A percentile compares a stretch with the other conserved stretches of the same genome.
Evolutionary conservation across 2,329 filamentous ascomycete genomes (phyloP).

Genomic region (Fusarium multiceps): DNA sequence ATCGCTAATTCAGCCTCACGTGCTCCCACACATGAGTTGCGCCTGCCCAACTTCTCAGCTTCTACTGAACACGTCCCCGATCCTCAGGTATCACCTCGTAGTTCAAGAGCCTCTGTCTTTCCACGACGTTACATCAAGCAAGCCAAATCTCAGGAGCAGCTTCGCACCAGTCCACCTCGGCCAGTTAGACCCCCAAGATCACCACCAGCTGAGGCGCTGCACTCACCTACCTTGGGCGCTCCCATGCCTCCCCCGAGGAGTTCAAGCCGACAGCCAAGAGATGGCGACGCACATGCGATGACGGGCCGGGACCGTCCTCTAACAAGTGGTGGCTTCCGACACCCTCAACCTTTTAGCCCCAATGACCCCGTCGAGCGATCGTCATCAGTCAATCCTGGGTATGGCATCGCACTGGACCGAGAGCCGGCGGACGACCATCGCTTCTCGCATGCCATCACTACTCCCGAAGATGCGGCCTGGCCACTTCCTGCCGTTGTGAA

Average conservation of each 20-base stretch:
- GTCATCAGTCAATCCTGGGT: conserved; percentile 28
- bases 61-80: conserved; percentile 34
- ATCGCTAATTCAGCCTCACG: conserved; percentile 55
- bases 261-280: conserved; percentile 65
- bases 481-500: conserved; percentile 47
- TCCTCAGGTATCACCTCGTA: conserved; percentile 28
- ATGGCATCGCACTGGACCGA: conserved; percentile 15
- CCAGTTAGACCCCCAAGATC: conserved; percentile 58
- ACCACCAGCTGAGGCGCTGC: conserved; percentile 39
- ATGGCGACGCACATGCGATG: conserved; percentile 53
- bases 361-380: conserved; percentile 38
- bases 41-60: conserved; percentile 60
- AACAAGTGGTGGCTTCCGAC: conserved; percentile 59
- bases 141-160: conserved; percentile 62
- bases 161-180: conserved; percentile 60
- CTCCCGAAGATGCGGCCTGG: conserved; percentile 58
- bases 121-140: conserved; percentile 56
- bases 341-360: conserved; percentile 56
- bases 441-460: conserved; percentile 56
- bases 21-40: conserved; percentile 53
- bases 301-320: conserved; percentile 56
- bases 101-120: conserved; percentile 42
- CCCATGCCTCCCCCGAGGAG: conserved; percentile 63
- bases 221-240: conserved; percentile 48
- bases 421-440: conserved; percentile 33